Base-by-base conservation (phyloP, 345 rosid species). In the Crucihimalaya himalaica region DNA sequence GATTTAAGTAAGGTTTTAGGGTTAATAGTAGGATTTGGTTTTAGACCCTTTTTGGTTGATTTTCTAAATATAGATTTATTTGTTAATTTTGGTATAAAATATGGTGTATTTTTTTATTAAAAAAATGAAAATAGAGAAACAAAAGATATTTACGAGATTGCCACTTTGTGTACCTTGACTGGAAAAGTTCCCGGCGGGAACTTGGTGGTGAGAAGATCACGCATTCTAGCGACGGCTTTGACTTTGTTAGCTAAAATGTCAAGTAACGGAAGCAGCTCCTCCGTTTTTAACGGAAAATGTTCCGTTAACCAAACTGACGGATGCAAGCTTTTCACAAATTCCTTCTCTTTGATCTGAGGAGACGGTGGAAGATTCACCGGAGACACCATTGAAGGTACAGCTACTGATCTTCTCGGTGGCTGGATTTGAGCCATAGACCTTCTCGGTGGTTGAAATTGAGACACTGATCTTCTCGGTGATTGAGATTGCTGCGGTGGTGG, bases 241-340 rank as follows among this genome's bases (percentile, higher is more conserved):
- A 95, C 97, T 73, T 95, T 95, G 21, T 72, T 95, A 1, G 98
- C 99, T 80, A 95, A 76, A 72, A 95, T 95, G 69, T 95, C 99
- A 0, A 95, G 96, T 66, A 95, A 78, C 74, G 98, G 99, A 71
- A 92, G 76, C 12, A 95, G 66, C 80, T 96, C 99, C 53, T 95
- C 99, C 63, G 90, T 92, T 76, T 89, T 88, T 34, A 95, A 76
- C 61, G 99, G 99, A 47, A 95, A 92, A 57, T 95, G 92, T 8
- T 92, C 99, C 76, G 99, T 95, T 56, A 95, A 67, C 99, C 99
- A 95, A 6, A 95, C 89, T 1, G 96, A 89, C 51, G 99, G 99
- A 72, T 86, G 83, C 35, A 95, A 68, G 70, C 91, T 92, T 70
- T 81, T 84, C 39, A 92, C 83, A 74, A 80, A 85, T 72, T 95